These are phyloP conservation scores for Neofusicoccum cordaticola DNA, from an alignment of 2,329 filamentous ascomycete genomes.

Conservation along the genomic window DNA sequence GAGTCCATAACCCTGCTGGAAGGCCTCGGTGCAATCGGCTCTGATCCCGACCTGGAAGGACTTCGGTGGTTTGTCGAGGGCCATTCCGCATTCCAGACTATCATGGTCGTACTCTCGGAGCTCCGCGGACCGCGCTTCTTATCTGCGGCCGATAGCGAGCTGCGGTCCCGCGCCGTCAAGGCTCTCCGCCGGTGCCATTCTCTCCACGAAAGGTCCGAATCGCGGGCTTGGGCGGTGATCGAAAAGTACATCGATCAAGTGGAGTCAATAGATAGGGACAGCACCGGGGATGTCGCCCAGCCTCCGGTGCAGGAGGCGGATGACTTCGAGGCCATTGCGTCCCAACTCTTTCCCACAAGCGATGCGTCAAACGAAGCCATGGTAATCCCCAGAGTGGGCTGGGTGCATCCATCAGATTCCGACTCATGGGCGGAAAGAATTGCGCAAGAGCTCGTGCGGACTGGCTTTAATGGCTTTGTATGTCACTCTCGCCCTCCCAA, in stretches of 20 bases:
- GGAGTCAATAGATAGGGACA: background rate
- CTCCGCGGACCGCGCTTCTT: slow-evolving; percentile 26
- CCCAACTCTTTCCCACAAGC: too few relatives aligned
- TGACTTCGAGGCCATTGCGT: too few relatives aligned
- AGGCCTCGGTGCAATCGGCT: background rate
- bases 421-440: too few relatives aligned
- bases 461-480: too few relatives aligned
- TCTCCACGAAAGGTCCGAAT: background rate
- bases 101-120: slow-evolving; percentile 38
- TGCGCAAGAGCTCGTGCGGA: too few relatives aligned
- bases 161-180: background rate
- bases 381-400: too few relatives aligned
- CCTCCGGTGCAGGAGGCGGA: too few relatives aligned
- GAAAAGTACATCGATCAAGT: background rate
- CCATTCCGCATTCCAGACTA: slow-evolving; percentile 20
- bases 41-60: background rate
- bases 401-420: too few relatives aligned
- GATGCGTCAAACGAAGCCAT: too few relatives aligned
- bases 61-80: slow-evolving; percentile 34
- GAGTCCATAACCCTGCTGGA: background rate
- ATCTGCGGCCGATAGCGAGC: background rate
- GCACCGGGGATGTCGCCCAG: too few relatives aligned
- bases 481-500: too few relatives aligned
- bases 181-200: background rate
- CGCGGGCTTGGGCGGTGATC: background rate